Evolutionary conservation across 192 early-diverging fungal genomes (phyloP), one percentile per base, ranked within the genome.

Genomic region (Backusella luteola): DNA sequence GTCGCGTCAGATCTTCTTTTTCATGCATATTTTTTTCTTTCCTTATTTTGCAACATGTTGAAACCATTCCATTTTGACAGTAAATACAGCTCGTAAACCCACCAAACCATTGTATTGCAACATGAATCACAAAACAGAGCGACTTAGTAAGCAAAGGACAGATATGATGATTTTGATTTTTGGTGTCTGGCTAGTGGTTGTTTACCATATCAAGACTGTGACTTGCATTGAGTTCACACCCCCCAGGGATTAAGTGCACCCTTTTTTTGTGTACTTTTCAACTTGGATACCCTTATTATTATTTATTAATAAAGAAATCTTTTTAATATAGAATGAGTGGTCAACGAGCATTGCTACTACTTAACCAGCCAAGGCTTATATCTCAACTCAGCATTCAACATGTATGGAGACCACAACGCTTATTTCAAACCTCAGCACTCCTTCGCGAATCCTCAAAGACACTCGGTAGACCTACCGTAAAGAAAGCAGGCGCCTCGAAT

Each of bases 331-430:
- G 26, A 56, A 34, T 46, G 73, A 74, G 73, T 74, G 73, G 73
- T 42, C 73, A 74, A 38, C 39, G 52, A 74, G 35, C 56, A 35
- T 46, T 74, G 23, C 34, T 74, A 14, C 38, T 74, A 36, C 66
- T 32, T 35, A 74, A 66, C 5, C 23, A 44, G 34, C 56, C 56
- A 63, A 63, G 56, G 56, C 9, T 63, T 63, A 4, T 63, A 63
- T 63, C 56, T 15, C 56, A 63, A 29, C 9, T 63, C 23, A 14
- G 11, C 11, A 3, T 63, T 29, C 56, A 26, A 2, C 26, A 26
- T 63, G 56, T n/a, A 21, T 26, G 21, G 11, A 63, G 56, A 63
- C 11, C 56, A 29, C 56, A 63, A 3, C 56, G 56, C 26, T 29
- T 63, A 12, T 63, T 63, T 26, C 56, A 63, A 68, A 36, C 35